phyloP scores from a whole-genome alignment of 176 grass and related monocot species.

The Sorghum bicolor region DNA sequence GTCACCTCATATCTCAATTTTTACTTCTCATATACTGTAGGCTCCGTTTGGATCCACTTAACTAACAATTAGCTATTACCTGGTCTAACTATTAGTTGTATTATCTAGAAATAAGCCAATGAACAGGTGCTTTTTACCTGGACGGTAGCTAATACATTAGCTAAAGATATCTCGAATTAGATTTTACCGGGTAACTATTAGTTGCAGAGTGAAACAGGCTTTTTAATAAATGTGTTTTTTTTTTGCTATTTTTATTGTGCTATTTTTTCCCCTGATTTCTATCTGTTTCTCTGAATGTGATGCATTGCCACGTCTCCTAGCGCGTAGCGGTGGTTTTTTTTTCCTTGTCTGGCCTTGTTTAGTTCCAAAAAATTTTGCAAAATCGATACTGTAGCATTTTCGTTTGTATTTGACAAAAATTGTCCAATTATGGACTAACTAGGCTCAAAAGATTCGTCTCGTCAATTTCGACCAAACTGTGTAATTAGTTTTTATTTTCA shows the following conservation, averaged over 20 bases:
- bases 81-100: no score
- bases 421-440: no score
- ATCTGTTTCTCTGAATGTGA: background rate
- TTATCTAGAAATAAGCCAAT: no score
- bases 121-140: no score
- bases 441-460: no score
- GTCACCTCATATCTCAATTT: background rate
- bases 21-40: no score
- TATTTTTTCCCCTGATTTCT: background rate
- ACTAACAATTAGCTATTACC: no score
- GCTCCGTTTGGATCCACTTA: background rate
- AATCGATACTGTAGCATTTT: no score
- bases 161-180: background rate
- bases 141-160: background rate
- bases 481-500: no score
- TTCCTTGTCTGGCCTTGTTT: background rate
- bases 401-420: no score
- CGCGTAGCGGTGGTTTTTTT: background rate
- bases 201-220: fast-evolving
- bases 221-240: background rate
- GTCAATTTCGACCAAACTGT: no score
- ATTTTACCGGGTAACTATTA: background rate
- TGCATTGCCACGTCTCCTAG: background rate
- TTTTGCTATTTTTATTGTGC: background rate
- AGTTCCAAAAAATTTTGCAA: no score